Evolutionary conservation across 2,329 filamentous ascomycete species (phyloP).

Genomic region (Nemania abortiva): DNA sequence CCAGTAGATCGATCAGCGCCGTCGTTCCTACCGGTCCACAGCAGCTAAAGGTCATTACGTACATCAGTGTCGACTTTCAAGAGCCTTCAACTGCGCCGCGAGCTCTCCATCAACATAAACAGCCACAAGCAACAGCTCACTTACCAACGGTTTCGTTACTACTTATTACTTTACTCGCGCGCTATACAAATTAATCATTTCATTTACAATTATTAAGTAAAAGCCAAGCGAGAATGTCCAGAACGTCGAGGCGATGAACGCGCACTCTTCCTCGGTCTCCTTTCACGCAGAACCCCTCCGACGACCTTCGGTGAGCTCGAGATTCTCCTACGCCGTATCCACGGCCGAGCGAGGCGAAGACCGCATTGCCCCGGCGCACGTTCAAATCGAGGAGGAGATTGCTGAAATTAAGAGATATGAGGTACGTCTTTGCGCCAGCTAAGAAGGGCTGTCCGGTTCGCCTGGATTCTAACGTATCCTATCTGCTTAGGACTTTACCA

Average conservation of each 20-base stretch:
- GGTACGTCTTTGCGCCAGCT: slow-evolving; percentile 55
- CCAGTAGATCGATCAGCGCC: too few relatives aligned
- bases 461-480: slow-evolving; percentile 8
- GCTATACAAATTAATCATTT: neutral
- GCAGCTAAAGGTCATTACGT: slow-evolving; percentile 19
- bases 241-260: slow-evolving; percentile 59
- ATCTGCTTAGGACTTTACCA: slow-evolving; percentile 82
- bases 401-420: slow-evolving; percentile 98
- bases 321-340: slow-evolving; percentile 76
- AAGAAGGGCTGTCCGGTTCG: neutral
- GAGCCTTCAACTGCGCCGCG: neutral
- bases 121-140: neutral
- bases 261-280: slow-evolving; percentile 62
- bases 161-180: neutral
- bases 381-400: slow-evolving; percentile 91
- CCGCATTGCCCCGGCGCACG: slow-evolving; percentile 66
- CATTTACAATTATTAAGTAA: neutral
- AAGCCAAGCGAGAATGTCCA: slow-evolving; percentile 54
- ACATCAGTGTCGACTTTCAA: neutral
- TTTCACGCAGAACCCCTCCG: slow-evolving; percentile 57
- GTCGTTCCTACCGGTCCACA: neutral
- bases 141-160: neutral
- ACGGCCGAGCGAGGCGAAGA: slow-evolving; percentile 72
- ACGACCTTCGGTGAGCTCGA: slow-evolving; percentile 71
- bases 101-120: neutral